Evolutionary conservation across 2,329 filamentous ascomycete species (phyloP).

Genomic region (Trichoderma pleuroti): DNA sequence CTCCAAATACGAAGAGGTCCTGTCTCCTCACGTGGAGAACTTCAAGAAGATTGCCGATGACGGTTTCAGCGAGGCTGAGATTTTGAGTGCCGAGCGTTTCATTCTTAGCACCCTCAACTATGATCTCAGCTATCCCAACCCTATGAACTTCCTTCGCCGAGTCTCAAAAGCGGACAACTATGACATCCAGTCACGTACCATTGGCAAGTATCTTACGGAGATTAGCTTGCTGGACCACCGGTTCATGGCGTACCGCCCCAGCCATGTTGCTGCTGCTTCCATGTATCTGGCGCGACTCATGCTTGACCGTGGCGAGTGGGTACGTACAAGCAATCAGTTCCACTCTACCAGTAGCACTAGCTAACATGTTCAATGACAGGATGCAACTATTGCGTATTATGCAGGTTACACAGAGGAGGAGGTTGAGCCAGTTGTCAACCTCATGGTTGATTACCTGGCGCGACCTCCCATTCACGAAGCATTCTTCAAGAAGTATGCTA

Average conservation of each 20-base stretch:
- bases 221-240: slow-evolving; percentile 93
- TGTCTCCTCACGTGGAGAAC: slow-evolving; percentile 94
- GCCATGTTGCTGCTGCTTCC: slow-evolving; percentile 83
- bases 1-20: slow-evolving; percentile 97
- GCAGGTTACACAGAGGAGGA: slow-evolving; percentile 91
- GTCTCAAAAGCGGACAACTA: slow-evolving; percentile 99
- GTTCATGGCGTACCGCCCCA: slow-evolving; percentile 86
- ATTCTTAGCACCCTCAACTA: slow-evolving; percentile 89
- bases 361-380: slow-evolving; percentile 44
- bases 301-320: slow-evolving; percentile 87
- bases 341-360: neutral
- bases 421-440: slow-evolving; percentile 83
- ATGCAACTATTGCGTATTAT: slow-evolving; percentile 83
- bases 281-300: slow-evolving; percentile 95
- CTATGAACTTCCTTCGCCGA: slow-evolving; percentile 98
- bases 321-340: slow-evolving; percentile 43
- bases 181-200: slow-evolving; percentile 93
- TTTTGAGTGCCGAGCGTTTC: slow-evolving; percentile 94
- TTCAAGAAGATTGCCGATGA: slow-evolving; percentile 97
- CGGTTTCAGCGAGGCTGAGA: slow-evolving; percentile 91
- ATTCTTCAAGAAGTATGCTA: slow-evolving; percentile 99
- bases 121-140: slow-evolving; percentile 97
- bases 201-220: slow-evolving; percentile 97
- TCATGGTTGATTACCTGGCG: slow-evolving; percentile 96
- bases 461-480: slow-evolving; percentile 90